phyloP scores from a whole-genome alignment of 805 yeast genomes.

The Clavispora asparagi region DNA sequence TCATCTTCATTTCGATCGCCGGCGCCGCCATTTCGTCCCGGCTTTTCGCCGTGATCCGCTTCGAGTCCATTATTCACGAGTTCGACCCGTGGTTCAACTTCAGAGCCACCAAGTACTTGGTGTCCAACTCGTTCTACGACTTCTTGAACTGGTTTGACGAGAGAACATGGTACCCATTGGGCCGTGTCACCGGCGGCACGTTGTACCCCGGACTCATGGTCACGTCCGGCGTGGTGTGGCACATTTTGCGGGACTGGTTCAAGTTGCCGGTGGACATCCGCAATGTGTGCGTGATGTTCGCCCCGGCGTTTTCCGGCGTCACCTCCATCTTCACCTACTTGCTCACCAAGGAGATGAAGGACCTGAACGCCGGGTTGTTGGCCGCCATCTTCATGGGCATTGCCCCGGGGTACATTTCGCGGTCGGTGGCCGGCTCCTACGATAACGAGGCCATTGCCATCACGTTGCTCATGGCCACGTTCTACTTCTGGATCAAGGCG shows the following conservation, averaged over 20 bases:
- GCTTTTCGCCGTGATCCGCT: conserved; percentile 91
- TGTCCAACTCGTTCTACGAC: conserved; percentile 76
- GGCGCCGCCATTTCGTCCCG: conserved; percentile 92
- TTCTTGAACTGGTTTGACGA: conserved; percentile 98
- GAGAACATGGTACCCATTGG: conserved; percentile 98
- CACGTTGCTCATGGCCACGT: conserved; percentile 90
- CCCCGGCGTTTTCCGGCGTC: conserved; percentile 92
- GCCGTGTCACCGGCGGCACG: conserved; percentile 99
- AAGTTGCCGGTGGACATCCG: conserved; percentile 90
- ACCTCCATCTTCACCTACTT: conserved; percentile 88
- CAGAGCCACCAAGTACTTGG: conserved; percentile 92
- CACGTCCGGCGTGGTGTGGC: conserved; percentile 88
- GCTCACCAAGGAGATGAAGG: conserved; percentile 86
- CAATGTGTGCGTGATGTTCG: conserved; percentile 90
- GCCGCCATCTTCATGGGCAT: conserved; percentile 95
- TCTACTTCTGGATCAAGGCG: conserved; percentile 93
- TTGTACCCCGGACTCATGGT: conserved; percentile 98
- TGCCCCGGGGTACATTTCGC: conserved; percentile 96
- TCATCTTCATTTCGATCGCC: conserved; percentile 71
- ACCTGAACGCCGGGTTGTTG: conserved; percentile 80
- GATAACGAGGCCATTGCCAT: conserved; percentile 99
- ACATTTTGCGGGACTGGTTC: conserved; percentile 50
- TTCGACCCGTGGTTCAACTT: conserved; percentile 97
- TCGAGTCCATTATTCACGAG: conserved; percentile 95
- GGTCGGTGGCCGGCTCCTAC: conserved; percentile 98